A percentile compares a stretch with the other conserved stretches of the same genome.
Conservation (phyloP, 1,284 basidiomycete species). For the Melanopsichium pennsylvanicum region DNA sequence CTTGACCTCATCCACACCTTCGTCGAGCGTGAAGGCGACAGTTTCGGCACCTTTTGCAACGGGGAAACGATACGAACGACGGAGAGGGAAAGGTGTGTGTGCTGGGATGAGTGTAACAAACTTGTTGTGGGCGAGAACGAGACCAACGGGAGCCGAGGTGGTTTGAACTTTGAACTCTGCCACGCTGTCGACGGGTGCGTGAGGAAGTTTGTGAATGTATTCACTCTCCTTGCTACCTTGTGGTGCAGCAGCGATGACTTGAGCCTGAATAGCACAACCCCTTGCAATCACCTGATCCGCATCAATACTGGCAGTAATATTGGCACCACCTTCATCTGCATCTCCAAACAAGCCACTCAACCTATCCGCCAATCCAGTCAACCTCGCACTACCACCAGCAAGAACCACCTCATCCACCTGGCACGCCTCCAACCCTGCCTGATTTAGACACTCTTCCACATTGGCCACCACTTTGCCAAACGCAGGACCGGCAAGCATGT, state of each 20-base stretch:
- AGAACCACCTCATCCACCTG: slow-evolving; percentile 83
- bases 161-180: slow-evolving; percentile 42
- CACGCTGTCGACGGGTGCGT: slow-evolving; percentile 67
- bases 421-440: slow-evolving; percentile 76
- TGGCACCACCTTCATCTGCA: slow-evolving; percentile 71
- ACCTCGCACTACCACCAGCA: slow-evolving; percentile 83
- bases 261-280: slow-evolving; percentile 86
- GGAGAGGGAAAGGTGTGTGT: slow-evolving; percentile 74
- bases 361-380: slow-evolving; percentile 83
- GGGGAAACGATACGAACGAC: slow-evolving; percentile 74
- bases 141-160: slow-evolving; percentile 73
- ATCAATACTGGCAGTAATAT: slow-evolving; percentile 74
- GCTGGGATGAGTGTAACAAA: slow-evolving; percentile 66
- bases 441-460: slow-evolving; percentile 73
- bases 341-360: slow-evolving; percentile 78
- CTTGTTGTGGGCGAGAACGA: slow-evolving; percentile 74
- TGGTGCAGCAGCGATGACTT: slow-evolving; percentile 60
- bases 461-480: slow-evolving; percentile 77
- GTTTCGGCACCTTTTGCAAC: slow-evolving; percentile 34
- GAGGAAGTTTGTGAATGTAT: slow-evolving; percentile 46
- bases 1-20: slow-evolving; percentile 81
- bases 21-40: slow-evolving; percentile 81
- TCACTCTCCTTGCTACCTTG: slow-evolving; percentile 46
- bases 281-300: slow-evolving; percentile 88
- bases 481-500: slow-evolving; percentile 79